Conservation (phyloP, 352 stramenopile genomes). For the Detonula confervacea region DNA sequence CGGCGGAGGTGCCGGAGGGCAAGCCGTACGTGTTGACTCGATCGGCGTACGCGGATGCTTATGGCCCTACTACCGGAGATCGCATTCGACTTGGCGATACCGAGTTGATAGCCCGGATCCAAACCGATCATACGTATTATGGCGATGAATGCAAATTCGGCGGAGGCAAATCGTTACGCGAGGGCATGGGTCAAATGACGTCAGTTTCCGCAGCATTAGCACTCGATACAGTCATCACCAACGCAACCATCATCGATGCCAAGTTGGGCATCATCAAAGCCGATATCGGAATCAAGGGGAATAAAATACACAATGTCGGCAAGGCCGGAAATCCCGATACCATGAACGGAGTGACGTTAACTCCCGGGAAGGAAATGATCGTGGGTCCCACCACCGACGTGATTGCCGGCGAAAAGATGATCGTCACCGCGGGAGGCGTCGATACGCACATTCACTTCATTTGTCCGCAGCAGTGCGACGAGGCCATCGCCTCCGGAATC, state of each 20-base stretch:
- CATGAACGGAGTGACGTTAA: constrained; percentile 87
- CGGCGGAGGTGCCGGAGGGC: constrained; percentile 47
- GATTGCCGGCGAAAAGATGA: constrained; percentile 95
- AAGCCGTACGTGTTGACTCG: constrained; percentile 64
- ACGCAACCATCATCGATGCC: constrained; percentile 94
- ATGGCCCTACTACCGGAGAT: constrained; percentile 94
- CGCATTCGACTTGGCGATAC: constrained; percentile 93
- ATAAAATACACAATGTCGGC: constrained; percentile 92
- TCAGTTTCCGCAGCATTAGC: constrained; percentile 61
- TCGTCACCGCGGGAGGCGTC: constrained; percentile 94
- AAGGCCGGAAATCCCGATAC: constrained; percentile 97
- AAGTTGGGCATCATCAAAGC: constrained; percentile 95
- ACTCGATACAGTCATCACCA: constrained; percentile 96
- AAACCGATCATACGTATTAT: constrained; percentile 87
- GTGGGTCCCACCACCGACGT: constrained; percentile 93
- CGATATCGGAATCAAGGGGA: constrained; percentile 94
- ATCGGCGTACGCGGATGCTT: constrained; percentile 89
- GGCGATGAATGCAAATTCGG: constrained; percentile 95
- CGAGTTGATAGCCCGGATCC: constrained; percentile 89
- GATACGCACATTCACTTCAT: constrained; percentile 98
- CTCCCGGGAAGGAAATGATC: constrained; percentile 80
- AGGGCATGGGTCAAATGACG: constrained; percentile 87
- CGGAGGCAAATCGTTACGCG: constrained; percentile 90
- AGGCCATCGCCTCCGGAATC: constrained; percentile 91
- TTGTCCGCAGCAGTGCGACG: constrained; percentile 93